Base-by-base conservation (phyloP, 1,284 basidiomycete species). In the Ganoderma sinense region DNA sequence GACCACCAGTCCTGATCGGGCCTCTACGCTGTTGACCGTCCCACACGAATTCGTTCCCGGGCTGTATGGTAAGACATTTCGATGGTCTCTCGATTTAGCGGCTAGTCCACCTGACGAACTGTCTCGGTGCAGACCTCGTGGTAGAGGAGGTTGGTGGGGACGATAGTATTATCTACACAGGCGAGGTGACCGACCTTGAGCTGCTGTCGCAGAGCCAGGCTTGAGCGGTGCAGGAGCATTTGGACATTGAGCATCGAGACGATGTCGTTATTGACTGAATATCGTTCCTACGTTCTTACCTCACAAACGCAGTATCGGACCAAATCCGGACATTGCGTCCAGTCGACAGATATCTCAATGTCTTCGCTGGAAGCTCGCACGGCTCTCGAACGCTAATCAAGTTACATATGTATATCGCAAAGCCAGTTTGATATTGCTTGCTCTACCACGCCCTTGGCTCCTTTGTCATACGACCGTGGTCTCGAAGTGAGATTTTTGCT, bases 141-240 rank as follows among this genome's bases (percentile, higher is more conserved):
- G 39, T 61, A 6, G 59, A 41, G 23, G 59, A 61, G 59, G 23
- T 43, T 16, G 59, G 13, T 13, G 59, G 59, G 5, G 59, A 59
- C n/a, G 36, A 39, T n/a, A 41, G 14, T 39, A 39, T 61, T 20
- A 61, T 61, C 23, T 61, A 40, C n/a, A 41, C 39, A 2, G 59
- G 59, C n/a, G 59, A 61, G 59, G 36, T 40, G 39, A 61, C 20
- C 23, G 59, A 61, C 23, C 39, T 61, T 7, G 39, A 56, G 53
- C 53, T 56, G 29, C 31, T 56, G 53, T 56, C 53, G 53, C 31
- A 56, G 29, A 56, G 14, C 31, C 16, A 6, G 29, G 53, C 23
- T 13, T 51, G 48, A 51, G 48, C n/a, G n/a, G n/a, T n/a, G n/a
- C n/a, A 23, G 2, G 4, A 5, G 23, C 20, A 10, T 51, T 51